Evolutionary conservation across 2,329 filamentous ascomycete genomes (phyloP).

Genomic region (Xylaria sp.): DNA sequence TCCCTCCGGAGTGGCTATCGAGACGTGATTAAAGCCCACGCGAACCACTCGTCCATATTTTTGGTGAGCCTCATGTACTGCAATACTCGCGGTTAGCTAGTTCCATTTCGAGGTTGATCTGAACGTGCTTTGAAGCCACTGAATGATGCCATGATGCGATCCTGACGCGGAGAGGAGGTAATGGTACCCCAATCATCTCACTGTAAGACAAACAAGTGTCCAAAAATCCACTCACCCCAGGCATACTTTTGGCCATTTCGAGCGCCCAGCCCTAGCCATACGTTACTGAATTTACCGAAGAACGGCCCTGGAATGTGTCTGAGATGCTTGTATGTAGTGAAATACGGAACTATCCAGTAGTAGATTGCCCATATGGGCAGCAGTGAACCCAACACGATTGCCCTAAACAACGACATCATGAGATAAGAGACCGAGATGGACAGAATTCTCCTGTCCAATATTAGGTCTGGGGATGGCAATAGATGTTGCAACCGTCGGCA

Average conservation of each 20-base stretch:
- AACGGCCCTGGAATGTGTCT: constrained; percentile 33
- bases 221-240: constrained; percentile 21
- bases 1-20: constrained; percentile 32
- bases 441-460: background rate
- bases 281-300: constrained; percentile 34
- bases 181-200: background rate
- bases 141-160: background rate
- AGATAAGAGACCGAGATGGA: background rate
- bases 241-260: constrained; percentile 32
- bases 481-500: background rate
- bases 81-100: background rate
- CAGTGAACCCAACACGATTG: constrained; percentile 11
- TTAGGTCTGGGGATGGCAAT: background rate
- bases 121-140: too few relatives aligned
- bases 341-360: constrained; percentile 36
- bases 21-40: constrained; percentile 36
- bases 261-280: constrained; percentile 34
- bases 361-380: constrained; percentile 30
- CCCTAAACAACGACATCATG: constrained; percentile 22
- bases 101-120: background rate
- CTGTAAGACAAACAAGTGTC: background rate
- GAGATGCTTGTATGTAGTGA: constrained; percentile 35
- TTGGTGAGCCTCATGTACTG: constrained; percentile 34
- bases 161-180: background rate
- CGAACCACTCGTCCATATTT: constrained; percentile 32